A percentile compares a stretch with the other conserved stretches of the same genome.
phyloP scores from a whole-genome alignment of 345 rosid species.

The Mangifera indica region DNA sequence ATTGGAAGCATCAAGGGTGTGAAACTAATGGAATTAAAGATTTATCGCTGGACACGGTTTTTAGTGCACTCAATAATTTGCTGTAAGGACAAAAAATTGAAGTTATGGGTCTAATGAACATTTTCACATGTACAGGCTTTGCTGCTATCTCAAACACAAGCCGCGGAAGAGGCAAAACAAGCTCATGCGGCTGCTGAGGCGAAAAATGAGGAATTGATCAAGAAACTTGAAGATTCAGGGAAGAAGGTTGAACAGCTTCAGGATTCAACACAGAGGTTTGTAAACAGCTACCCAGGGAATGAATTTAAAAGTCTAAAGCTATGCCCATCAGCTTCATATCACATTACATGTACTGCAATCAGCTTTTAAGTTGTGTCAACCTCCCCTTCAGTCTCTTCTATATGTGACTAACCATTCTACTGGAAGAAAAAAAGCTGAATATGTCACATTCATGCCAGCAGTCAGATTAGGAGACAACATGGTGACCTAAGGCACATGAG shows the following conservation, averaged over 20 bases:
- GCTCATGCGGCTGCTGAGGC: slow-evolving; percentile 47
- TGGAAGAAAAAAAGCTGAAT: not conserved
- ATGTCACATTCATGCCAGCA: not conserved
- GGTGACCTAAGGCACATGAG: not conserved
- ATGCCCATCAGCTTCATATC: not conserved
- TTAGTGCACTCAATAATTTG: not conserved
- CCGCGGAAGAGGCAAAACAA: slow-evolving; percentile 63
- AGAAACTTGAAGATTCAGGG: slow-evolving; percentile 69
- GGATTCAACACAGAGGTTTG: slow-evolving; percentile 83
- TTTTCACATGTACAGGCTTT: slow-evolving; percentile 45
- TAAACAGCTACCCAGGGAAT: slow-evolving; percentile 15
- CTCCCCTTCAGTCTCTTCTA: not conserved
- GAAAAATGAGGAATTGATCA: slow-evolving; percentile 53
- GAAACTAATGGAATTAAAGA: not conserved
- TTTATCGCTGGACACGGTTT: not conserved
- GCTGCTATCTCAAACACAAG: slow-evolving; percentile 51
- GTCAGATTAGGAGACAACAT: not conserved
- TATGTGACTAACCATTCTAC: not conserved
- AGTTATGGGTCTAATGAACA: slow-evolving; percentile 13
- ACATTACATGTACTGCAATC: not conserved
- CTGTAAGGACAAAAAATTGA: not conserved
- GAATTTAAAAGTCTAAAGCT: slow-evolving; percentile 6
- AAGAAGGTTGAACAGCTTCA: slow-evolving; percentile 70
- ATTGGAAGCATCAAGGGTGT: not conserved
- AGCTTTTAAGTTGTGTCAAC: not conserved